Base-by-base conservation (phyloP, 2,329 filamentous ascomycete species). In the Ascocoryne sarcoides region DNA sequence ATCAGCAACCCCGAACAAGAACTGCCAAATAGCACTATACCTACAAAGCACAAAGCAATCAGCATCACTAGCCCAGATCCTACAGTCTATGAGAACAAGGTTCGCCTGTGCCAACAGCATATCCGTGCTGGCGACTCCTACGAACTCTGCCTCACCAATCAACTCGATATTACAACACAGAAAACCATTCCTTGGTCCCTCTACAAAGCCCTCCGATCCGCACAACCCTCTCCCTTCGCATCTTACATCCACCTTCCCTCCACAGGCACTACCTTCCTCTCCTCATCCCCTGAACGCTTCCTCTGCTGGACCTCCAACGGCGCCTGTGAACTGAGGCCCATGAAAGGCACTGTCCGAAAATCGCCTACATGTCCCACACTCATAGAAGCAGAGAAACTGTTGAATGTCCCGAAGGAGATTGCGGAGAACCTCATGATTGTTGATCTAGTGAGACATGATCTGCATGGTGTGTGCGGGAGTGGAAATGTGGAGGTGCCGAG, bases 391-490 rank as follows among this genome's bases (percentile, higher is more conserved):
- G 77, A 81, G 45, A 65, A 67, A 19, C 75, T 93, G 29, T 73
- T 95, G 10, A 76, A 82, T 42, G 74, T 85, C 0, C 82, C 84
- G 16, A 96, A 96, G 60, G 92, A 96, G 61, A 80, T 85, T 53
- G 90, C 90, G 0, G 90, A 96, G 66, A 96, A 96, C 57, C 73
- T 96, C 17, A 96, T 96, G 92, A 95, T 96, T 54, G 89, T 95
- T 2, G 90, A 96, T 60, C 70, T 96, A 1, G 92, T 95, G n/a
- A 76, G 90, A 0, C 90, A 96, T 57, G 90, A 96, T 60, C 68
- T 96, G 10, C 84, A 93, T 61, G 78, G 81, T n/a, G 79, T 94
- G 7, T 86, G 82, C 45, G 85, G 84, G 4, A 73, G 82, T 1
- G 80, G 79, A 0, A 74, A 75, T 43, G 87, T 95, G 1, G 60